These are phyloP conservation scores for Sugiyamaella qingdaonensis DNA, from an alignment of 805 yeast genomes.

Conservation along the genomic window DNA sequence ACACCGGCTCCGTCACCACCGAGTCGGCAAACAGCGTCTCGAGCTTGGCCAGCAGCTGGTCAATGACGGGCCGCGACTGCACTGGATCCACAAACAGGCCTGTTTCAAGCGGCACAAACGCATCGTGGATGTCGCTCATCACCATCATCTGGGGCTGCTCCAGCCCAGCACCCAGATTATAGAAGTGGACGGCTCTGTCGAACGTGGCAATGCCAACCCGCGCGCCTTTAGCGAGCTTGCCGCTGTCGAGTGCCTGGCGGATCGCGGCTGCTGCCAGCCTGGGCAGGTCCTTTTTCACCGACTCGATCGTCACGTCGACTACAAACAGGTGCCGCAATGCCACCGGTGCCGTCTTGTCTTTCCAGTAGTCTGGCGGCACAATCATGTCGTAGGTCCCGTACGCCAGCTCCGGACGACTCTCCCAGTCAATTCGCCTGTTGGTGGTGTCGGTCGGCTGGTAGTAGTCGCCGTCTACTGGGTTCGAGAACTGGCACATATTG, in stretches of 20 bases:
- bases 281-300: conserved; percentile 57
- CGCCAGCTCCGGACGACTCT: conserved; percentile 67
- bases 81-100: conserved; percentile 80
- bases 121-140: conserved; percentile 67
- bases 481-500: conserved; percentile 80
- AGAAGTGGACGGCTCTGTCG: conserved; percentile 69
- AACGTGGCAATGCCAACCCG: conserved; percentile 70
- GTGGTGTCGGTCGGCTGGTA: conserved; percentile 55
- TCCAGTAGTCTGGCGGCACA: conserved; percentile 71
- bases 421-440: conserved; percentile 61
- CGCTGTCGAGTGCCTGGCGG: conserved; percentile 43
- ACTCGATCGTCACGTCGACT: conserved; percentile 61
- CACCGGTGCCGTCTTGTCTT: conserved; percentile 34
- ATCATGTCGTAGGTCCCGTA: conserved; percentile 81
- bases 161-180: conserved; percentile 54
- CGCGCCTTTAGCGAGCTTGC: conserved; percentile 39
- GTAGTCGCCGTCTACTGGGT: conserved; percentile 64
- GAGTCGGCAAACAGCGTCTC: conserved; percentile 44
- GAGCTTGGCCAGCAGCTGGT: conserved; percentile 59
- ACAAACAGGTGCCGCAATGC: conserved; percentile 68
- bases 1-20: conserved; percentile 57
- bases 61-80: conserved; percentile 60
- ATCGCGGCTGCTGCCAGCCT: conserved; percentile 67
- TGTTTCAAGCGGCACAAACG: conserved; percentile 69
- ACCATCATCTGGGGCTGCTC: conserved; percentile 56